Base-by-base conservation (phyloP, 108 stramenopile genomes). In the Craspedostauros australis region DNA sequence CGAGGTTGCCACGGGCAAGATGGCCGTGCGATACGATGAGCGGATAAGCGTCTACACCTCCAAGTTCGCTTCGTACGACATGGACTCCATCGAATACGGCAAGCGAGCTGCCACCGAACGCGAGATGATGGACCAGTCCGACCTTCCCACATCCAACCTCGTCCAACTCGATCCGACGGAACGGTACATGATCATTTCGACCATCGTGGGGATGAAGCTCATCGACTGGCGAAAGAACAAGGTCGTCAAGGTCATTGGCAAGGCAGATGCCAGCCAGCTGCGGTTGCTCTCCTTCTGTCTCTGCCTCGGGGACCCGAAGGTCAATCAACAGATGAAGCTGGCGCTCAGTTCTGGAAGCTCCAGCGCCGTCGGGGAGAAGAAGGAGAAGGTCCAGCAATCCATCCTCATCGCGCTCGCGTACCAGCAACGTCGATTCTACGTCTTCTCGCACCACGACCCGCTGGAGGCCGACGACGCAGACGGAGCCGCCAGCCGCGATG, bases 161-260 rank as follows among this genome's bases (percentile, higher is more conserved):
- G 50, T 82, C 1, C 58, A 68, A 46, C 91, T 96, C 64, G 98
- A 99, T 60, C 70, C 87, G 27, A 73, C 86, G 1, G 95, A 95
- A 33, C 64, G 75, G 42, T 90, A 88, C 60, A 46, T 99, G 0
- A 42, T 98, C 5, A 60, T 94, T 39, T 76, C 94, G 1, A 93
- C 94, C 8, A 73, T 97, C 57, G 64, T 93, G 34, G 98, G 98
- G 1, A 77, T 98, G 50, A 97, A 98, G 72, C 77, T 95, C 2
- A 92, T 98, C 22, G 85, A 95, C 46, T 79, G 84, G 58, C 60
- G 75, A 21, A 79, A 83, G 40, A 84, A 94, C 61, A 76, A 70
- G 34, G 62, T 93, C 4, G 66, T 79, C 7, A 65, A 78, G 38
- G 75, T 94, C 11, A 72, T 95, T 18, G 97, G 95, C 23, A 71